phyloP scores from a whole-genome alignment of 106 monocot species.

The Platanthera zijinensis region DNA sequence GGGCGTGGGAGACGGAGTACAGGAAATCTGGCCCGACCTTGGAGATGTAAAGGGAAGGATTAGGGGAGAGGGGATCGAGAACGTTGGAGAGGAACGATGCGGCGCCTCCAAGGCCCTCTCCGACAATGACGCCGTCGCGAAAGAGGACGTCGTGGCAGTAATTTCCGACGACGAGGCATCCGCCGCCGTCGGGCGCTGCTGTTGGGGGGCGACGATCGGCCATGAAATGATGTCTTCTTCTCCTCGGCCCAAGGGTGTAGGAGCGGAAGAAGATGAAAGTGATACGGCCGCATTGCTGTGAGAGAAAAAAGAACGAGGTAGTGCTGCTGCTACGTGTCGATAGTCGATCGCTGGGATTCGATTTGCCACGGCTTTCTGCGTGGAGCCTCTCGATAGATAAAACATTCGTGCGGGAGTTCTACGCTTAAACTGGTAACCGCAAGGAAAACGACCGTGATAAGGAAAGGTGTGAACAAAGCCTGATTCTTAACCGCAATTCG shows the following conservation, averaged over 20 bases:
- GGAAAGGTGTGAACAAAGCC: too few species aligned
- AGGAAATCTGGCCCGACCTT: constrained; percentile 67
- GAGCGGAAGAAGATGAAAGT: not conserved
- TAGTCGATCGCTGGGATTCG: not conserved
- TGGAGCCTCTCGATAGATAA: too few species aligned
- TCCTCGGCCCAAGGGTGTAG: not conserved
- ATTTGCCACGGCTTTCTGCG: too few species aligned
- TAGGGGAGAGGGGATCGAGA: constrained; percentile 42
- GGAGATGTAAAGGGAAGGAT: constrained; percentile 34
- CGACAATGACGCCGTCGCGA: constrained; percentile 39
- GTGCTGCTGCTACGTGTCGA: not conserved
- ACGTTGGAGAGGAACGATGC: constrained; percentile 83
- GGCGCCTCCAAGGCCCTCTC: constrained; percentile 70
- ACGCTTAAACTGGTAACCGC: too few species aligned
- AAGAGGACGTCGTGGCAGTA: constrained; percentile 93
- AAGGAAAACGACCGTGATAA: too few species aligned
- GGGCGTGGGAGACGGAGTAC: constrained; percentile 27
- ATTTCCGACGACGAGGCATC: constrained; percentile 62
- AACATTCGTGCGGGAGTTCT: too few species aligned
- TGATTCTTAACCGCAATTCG: too few species aligned
- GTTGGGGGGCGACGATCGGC: not conserved
- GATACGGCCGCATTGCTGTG: not conserved
- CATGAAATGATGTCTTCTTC: not conserved
- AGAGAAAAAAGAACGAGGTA: not conserved
- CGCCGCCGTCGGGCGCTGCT: not conserved